Evolutionary conservation across 2,329 filamentous ascomycete species (phyloP).

Genomic region (Geosmithia morbida): DNA sequence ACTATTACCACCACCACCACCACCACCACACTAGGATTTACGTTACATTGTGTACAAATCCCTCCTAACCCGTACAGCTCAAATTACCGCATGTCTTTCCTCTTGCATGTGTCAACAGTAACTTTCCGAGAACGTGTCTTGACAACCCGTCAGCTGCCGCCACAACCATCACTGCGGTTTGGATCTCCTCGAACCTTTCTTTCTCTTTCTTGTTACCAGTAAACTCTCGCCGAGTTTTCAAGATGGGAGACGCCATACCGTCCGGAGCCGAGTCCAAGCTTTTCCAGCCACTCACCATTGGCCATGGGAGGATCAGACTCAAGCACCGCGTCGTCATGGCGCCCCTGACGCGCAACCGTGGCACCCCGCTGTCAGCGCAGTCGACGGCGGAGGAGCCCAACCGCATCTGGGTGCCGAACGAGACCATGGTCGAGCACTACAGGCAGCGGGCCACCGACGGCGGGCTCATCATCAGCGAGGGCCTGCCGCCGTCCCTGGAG

Average conservation of each 20-base stretch:
- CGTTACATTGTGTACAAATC: no score
- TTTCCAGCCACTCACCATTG: slow-evolving; percentile 17
- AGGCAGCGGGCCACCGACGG: slow-evolving; percentile 23
- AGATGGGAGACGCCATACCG: neutral
- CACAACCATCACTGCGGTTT: neutral
- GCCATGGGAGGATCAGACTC: slow-evolving; percentile 28
- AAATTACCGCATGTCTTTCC: no score
- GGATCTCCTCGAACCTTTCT: no score
- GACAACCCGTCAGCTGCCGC: neutral
- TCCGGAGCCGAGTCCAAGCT: slow-evolving; percentile 8
- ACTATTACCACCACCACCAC: no score
- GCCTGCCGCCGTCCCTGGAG: slow-evolving; percentile 30
- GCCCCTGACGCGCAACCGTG: slow-evolving; percentile 37
- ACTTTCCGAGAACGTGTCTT: no score
- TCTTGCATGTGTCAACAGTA: no score
- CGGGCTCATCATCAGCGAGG: slow-evolving; percentile 27
- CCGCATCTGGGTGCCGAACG: slow-evolving; percentile 30
- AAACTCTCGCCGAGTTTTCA: no score
- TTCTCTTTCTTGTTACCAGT: no score
- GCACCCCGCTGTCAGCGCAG: slow-evolving; percentile 23
- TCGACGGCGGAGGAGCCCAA: slow-evolving; percentile 30
- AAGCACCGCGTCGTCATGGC: slow-evolving; percentile 35
- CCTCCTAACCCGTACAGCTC: no score
- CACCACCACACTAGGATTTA: no score
- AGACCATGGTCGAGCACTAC: slow-evolving; percentile 27